Conservation (phyloP, 495 filamentous ascomycete species). For the Neurospora discreta region DNA sequence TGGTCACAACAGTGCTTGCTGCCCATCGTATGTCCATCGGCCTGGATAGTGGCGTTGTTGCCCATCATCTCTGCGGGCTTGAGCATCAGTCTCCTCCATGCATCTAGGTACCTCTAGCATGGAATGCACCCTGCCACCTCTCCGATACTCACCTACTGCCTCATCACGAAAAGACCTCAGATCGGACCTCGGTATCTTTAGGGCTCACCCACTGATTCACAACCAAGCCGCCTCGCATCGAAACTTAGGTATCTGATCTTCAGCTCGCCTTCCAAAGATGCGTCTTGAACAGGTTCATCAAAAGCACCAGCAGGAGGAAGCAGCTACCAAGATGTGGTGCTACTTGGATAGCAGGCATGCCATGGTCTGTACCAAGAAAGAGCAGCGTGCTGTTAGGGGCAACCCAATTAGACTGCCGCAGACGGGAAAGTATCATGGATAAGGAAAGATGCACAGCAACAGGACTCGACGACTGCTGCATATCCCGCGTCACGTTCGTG, state of each 20-base stretch:
- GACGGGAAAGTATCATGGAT: background rate
- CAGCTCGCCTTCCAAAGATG: background rate
- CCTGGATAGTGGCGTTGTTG: background rate
- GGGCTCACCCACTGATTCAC: background rate
- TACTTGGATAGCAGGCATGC: background rate
- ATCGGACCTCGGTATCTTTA: background rate
- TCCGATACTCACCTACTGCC: background rate
- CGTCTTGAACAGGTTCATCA: background rate
- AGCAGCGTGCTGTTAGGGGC: background rate
- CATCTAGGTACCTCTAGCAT: too few relatives aligned
- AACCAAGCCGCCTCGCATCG: background rate
- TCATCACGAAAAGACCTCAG: background rate
- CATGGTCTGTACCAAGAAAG: background rate
- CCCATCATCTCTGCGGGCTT: background rate
- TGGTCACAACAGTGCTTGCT: background rate
- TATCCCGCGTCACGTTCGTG: background rate
- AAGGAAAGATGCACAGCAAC: background rate
- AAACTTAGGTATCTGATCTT: background rate
- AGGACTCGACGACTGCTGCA: background rate
- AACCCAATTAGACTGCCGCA: background rate
- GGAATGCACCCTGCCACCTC: background rate
- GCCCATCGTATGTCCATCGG: background rate
- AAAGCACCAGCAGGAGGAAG: background rate
- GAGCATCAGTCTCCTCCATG: background rate
- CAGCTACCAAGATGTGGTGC: background rate